A percentile compares a stretch with the other conserved stretches of the same genome.
Conservation (phyloP, 495 filamentous ascomycete genomes). For the Xeromyces bisporus region DNA sequence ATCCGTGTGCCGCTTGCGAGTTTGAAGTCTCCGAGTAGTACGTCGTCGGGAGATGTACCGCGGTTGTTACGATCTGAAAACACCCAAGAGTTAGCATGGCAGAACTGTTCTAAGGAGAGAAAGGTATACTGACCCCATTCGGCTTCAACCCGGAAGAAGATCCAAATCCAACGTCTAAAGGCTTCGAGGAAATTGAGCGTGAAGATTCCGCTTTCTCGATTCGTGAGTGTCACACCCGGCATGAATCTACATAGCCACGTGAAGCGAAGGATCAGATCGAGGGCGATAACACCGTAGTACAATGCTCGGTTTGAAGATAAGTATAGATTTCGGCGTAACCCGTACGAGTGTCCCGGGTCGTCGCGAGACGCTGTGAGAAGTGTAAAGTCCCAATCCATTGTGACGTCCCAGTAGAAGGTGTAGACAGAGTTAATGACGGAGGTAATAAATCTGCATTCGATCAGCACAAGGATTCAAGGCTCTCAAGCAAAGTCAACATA, state of each 20-base stretch:
- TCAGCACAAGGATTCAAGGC: neutral
- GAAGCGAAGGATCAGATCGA: slow-evolving; percentile 69
- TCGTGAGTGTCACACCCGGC: slow-evolving; percentile 61
- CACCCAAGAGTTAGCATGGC: too few species aligned
- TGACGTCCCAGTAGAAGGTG: slow-evolving; percentile 95
- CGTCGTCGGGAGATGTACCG: slow-evolving; percentile 35
- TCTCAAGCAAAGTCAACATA: slow-evolving; percentile 11
- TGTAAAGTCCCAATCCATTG: slow-evolving; percentile 89
- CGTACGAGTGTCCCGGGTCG: slow-evolving; percentile 51
- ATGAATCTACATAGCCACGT: slow-evolving; percentile 80
- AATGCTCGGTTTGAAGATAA: slow-evolving; percentile 46
- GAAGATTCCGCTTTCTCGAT: slow-evolving; percentile 72
- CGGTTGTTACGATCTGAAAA: slow-evolving; percentile 36
- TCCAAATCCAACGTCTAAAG: slow-evolving; percentile 83
- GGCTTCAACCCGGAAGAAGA: slow-evolving; percentile 85
- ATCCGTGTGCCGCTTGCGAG: slow-evolving; percentile 35
- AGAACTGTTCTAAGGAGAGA: too few species aligned
- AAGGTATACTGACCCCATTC: slow-evolving; percentile 52
- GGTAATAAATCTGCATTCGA: slow-evolving; percentile 31
- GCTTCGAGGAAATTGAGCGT: slow-evolving; percentile 77
- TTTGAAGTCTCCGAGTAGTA: slow-evolving; percentile 34
- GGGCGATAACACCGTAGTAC: slow-evolving; percentile 71
- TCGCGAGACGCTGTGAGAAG: slow-evolving; percentile 43
- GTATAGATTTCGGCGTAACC: slow-evolving; percentile 53
- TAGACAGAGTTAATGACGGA: slow-evolving; percentile 72